A percentile compares a stretch with the other conserved stretches of the same genome.
These are phyloP conservation scores for Raphanus hybrid DNA, from an alignment of 441 rosid species.

Conservation along the genomic window DNA sequence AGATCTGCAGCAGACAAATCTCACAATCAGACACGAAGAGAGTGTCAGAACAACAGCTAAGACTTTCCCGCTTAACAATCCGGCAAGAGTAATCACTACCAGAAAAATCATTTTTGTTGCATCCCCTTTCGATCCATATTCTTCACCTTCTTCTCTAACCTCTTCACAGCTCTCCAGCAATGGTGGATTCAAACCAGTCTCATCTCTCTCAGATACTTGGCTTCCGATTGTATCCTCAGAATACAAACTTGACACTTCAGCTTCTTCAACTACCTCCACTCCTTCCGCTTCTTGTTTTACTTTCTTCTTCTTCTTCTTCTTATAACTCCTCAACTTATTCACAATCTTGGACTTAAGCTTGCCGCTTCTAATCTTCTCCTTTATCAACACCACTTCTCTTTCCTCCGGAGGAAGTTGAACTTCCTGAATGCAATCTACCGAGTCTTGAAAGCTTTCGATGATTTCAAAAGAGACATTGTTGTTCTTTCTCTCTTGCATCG, in stretches of 20 bases:
- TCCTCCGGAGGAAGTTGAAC: neutral
- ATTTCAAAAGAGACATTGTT: conserved; percentile 20
- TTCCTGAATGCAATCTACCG: conserved; percentile 1
- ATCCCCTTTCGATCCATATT: conserved; percentile 18
- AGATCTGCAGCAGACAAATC: conserved; percentile 35
- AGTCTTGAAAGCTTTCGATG: conserved; percentile 2
- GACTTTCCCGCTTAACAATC: conserved; percentile 60
- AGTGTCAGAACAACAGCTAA: conserved; percentile 59
- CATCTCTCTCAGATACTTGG: conserved; percentile 27
- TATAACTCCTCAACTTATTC: conserved; percentile 48
- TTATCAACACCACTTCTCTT: conserved; percentile 22
- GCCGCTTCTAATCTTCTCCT: conserved; percentile 34
- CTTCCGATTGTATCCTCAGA: conserved; percentile 25
- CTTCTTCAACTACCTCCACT: neutral
- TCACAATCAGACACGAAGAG: conserved; percentile 48
- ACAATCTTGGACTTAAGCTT: conserved; percentile 54
- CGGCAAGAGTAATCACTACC: conserved; percentile 51
- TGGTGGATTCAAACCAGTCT: conserved; percentile 32
- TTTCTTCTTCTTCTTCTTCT: conserved; percentile 41
- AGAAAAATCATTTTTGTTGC: conserved; percentile 38
- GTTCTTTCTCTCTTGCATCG: conserved; percentile 4
- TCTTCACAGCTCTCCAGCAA: conserved; percentile 35
- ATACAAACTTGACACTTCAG: conserved; percentile 19
- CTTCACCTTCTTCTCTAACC: conserved; percentile 1
- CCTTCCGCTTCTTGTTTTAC: conserved; percentile 24